phyloP scores from a whole-genome alignment of 768 basidiomycete species.

The Imleria badia region DNA sequence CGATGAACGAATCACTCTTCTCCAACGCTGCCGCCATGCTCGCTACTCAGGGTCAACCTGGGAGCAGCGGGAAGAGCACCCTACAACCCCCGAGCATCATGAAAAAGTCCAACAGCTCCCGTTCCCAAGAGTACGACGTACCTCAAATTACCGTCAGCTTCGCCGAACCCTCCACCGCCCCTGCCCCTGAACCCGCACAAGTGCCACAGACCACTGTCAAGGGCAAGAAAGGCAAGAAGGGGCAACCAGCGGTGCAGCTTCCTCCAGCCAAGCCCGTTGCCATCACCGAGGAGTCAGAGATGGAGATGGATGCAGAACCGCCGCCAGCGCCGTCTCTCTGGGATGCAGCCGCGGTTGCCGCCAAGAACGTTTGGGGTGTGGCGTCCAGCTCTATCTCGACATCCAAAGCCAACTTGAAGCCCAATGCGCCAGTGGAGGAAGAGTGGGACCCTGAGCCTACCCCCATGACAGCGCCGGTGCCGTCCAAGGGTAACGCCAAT shows the following conservation, averaged over 20 bases:
- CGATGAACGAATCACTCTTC: constrained; percentile 26
- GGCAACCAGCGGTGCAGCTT: constrained; percentile 11
- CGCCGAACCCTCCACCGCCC: constrained; percentile 5
- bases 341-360: constrained; percentile 11
- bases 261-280: constrained; percentile 13
- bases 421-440: constrained; percentile 4
- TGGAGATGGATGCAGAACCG: constrained; percentile 21
- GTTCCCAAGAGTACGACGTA: constrained; percentile 26
- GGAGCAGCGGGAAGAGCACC: constrained; percentile 1
- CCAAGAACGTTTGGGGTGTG: constrained; percentile 12
- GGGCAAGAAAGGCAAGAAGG: constrained; percentile 30
- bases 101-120: constrained; percentile 29
- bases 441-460: constrained; percentile 2
- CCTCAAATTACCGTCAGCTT: constrained; percentile 30
- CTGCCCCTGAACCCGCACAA: constrained; percentile 10
- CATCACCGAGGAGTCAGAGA: constrained; percentile 16
- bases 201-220: constrained; percentile 7
- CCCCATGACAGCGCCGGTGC: background rate
- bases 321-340: constrained; percentile 18
- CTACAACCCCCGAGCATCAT: constrained; percentile 21
- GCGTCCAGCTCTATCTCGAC: background rate
- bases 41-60: constrained; percentile 9
- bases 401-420: constrained; percentile 10
- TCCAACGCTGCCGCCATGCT: constrained; percentile 21
- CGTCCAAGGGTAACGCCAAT: constrained; percentile 1